Evolutionary conservation across 1,284 basidiomycete species (phyloP), one percentile per base, ranked within the genome.

Genomic region (Mixia osmundae): DNA sequence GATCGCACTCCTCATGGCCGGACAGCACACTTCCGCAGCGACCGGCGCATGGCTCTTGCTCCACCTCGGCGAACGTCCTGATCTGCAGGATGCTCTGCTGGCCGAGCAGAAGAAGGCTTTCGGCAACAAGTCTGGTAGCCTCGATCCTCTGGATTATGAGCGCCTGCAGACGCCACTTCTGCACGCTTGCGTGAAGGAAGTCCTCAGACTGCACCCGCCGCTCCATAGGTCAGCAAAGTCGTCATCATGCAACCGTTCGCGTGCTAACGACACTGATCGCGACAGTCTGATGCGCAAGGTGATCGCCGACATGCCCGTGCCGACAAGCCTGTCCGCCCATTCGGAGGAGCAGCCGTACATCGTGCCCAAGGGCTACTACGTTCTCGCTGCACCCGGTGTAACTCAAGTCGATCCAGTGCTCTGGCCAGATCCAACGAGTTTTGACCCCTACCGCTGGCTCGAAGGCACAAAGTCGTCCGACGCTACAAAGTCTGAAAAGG

Each of bases 21-120:
- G 91, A 19, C 91, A 99, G 60, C 91, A 97, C 61, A 99, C 91
- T 0, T 80, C 76, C 48, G 87, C 83, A 14, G 77, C 89, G 0
- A 79, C 82, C 8, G 71, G 72, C 18, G 73, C 80, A 4, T 99
- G 91, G 91, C 58, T 75, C n/a, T 63, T 97, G 26, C 67, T 95
- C 33, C 80, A 91, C 50, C 58, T 97, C 15, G 89, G 83, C n/a
- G 61, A 69, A 45, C 65, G 72, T 38, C 69, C 69, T 1, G 72
- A 82, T 19, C 51, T 89, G 42, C 71, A 70, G 75, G 71, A 77
- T 41, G 67, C 67, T 9, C 60, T 91, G 11, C 94, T 82, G 57
- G 59, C 76, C 44, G 91, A 99, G 60, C 91, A 97, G 56, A 65
- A 82, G 42, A 64, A 76, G 49, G 51, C 72, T 51, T 94, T 89